phyloP scores from a whole-genome alignment of 805 yeast species.

The Pichia pseudocactophila region DNA sequence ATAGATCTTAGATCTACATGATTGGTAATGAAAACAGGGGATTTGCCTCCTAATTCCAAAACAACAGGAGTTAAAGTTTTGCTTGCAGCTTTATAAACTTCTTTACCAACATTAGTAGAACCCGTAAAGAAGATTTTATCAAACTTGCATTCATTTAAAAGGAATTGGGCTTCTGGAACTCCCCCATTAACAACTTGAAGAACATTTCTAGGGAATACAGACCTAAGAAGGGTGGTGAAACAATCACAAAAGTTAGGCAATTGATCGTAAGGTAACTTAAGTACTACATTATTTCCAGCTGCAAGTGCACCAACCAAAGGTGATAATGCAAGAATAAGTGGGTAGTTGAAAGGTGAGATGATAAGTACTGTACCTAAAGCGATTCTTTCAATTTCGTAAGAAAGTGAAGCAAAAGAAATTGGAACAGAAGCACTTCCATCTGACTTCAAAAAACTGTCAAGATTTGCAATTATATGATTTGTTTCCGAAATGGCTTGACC shows the following conservation, averaged over 20 bases:
- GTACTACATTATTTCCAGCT: constrained; percentile 72
- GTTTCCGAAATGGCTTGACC: constrained; percentile 45
- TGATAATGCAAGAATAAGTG: constrained; percentile 50
- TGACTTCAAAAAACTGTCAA: constrained; percentile 56
- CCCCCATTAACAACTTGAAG: constrained; percentile 67
- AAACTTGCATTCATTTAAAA: constrained; percentile 50
- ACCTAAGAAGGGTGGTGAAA: constrained; percentile 46
- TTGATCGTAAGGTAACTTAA: constrained; percentile 62
- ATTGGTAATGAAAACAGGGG: constrained; percentile 58
- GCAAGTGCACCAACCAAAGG: constrained; percentile 78
- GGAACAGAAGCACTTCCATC: constrained; percentile 33
- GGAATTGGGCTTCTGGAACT: constrained; percentile 45
- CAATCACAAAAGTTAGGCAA: constrained; percentile 52
- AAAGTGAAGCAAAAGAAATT: constrained; percentile 20
- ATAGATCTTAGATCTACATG: constrained; percentile 30
- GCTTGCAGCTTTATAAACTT: constrained; percentile 77
- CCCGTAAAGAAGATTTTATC: constrained; percentile 90
- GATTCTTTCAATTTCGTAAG: constrained; percentile 28
- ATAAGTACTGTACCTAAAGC: constrained; percentile 63
- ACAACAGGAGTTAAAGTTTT: constrained; percentile 70
- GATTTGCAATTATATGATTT: constrained; percentile 45
- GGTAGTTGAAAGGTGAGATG: constrained; percentile 77
- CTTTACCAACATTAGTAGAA: constrained; percentile 61
- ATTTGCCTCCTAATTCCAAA: constrained; percentile 88
- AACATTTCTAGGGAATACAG: constrained; percentile 47